Base-by-base conservation (phyloP, 75 land plant genomes). In the Cupressus sempervirens region DNA sequence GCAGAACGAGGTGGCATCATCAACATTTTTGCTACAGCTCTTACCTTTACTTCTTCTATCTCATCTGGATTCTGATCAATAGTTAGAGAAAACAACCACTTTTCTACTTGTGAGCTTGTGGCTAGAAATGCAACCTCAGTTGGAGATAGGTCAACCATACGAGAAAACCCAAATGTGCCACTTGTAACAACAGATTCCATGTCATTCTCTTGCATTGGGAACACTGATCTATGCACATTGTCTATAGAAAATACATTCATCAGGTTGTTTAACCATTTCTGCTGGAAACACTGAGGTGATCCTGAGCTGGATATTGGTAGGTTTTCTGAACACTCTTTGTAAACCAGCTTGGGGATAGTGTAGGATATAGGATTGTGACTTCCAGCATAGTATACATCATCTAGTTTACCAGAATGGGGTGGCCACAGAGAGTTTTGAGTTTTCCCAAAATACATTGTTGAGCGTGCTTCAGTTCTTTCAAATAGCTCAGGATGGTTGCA, bases 401-500 rank as follows among this genome's bases (percentile, higher is more conserved):
- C 99, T 72, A 92, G 58, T 83, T 93, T 96, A 29, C 99, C 96
- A 87, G 92, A 94, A 30, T 92, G 89, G 74, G 99, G 94, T n/a
- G 96, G 94, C 43, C 91, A 87, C 85, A 97, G 96, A 82, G 95
- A 84, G 85, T 91, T 88, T 82, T 92, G 93, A 68, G 92, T 87
- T 10, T 87, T 84, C 45, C 93, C 93, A 89, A 97, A 97, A 87
- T 93, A 89, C 20, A 95, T 84, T 70, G 89, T 94, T 40, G 96
- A 84, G 80, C 86, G 94, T 36, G 97, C 99, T 85, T 97, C 99
- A 89, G 91, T 97, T 32, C 99, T 91, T 83, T 97, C 98, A 91
- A 97, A 97, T 74, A 97, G 87, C 87, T 97, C 99, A 74, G 99
- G 99, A 91, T 97, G 99, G 83, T 94, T 97, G 89, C 99, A 97